Conservation (phyloP, 768 basidiomycete species). For the Coprinellus micaceus region DNA sequence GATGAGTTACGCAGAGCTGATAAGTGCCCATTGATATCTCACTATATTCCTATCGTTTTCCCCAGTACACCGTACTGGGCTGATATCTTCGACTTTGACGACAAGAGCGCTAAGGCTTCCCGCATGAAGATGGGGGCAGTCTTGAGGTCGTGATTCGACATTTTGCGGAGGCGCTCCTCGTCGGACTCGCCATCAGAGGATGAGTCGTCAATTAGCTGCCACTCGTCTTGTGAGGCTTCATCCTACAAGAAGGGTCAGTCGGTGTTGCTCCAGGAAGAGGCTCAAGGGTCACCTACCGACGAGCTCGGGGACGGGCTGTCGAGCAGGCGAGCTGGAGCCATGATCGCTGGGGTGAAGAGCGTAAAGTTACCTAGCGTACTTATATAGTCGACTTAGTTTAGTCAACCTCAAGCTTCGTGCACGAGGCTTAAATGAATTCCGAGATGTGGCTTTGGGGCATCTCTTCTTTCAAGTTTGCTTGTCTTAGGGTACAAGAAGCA, state of each 20-base stretch:
- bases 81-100: slow-evolving; percentile 27
- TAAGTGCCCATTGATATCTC: slow-evolving; percentile 12
- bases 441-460: background rate
- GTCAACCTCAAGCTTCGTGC: background rate
- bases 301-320: background rate
- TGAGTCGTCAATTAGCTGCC: slow-evolving; percentile 29
- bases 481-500: no score
- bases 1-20: background rate
- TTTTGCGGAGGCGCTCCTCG: slow-evolving; percentile 11
- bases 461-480: no score
- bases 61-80: slow-evolving; percentile 67
- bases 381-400: background rate
- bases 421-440: background rate
- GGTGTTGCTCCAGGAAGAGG: background rate
- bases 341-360: background rate
- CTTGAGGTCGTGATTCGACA: slow-evolving; percentile 31
- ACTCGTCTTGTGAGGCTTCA: slow-evolving; percentile 18
- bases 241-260: background rate
- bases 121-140: slow-evolving; percentile 53
- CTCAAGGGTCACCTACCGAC: background rate
- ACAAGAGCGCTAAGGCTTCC: slow-evolving; percentile 37
- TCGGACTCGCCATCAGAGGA: slow-evolving; percentile 15
- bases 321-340: background rate
- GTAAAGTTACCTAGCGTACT: background rate
- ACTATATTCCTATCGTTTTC: slow-evolving; percentile 43